Evolutionary conservation across 805 yeast genomes (phyloP), one percentile per base, ranked within the genome.

Genomic region (Jamesozyma hellenica): DNA sequence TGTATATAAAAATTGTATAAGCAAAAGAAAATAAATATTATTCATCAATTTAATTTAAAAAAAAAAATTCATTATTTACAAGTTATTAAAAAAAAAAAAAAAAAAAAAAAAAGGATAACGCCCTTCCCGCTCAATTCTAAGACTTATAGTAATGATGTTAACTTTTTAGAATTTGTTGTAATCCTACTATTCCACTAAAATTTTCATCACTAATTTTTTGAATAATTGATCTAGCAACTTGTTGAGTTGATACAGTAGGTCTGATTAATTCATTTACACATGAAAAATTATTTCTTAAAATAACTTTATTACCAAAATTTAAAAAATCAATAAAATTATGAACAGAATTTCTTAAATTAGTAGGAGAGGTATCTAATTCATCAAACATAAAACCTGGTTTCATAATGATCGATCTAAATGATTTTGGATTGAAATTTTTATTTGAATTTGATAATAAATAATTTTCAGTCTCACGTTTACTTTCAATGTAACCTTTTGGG

Each of bases 381-480:
- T 84, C 94, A 52, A 64, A 82, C 87, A 87, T 78, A 49, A 86
- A 75, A 0, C 94, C 94, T 0, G 96, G 96, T 44, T 95, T 69
- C 60, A 83, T 45, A 13, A 82, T 56, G 2, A 87, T 74, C 0
- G 81, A 65, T 41, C 90, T 69, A 18, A 83, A 63, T 1, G 55
- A 27, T 3, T 21, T 21, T 21, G 58, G 54, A 12, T 41, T n/a
- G n/a, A n/a, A 18, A 2, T 59, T 54, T n/a, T 66, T 62, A 16
- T 72, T 29, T 14, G n/a, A 15, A n/a, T 21, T 63, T 21, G 66
- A 56, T 40, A 58, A 38, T 16, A 76, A 57, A 47, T 74, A 79
- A 18, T 58, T 57, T 55, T 87, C 96, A 0, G 96, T 90, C 43
- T 70, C 76, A 48, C 95, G 65, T 51, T 87, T 87, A 17, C 92